Conservation (phyloP, 2,329 filamentous ascomycete species). For the Kalmusia sp. region DNA sequence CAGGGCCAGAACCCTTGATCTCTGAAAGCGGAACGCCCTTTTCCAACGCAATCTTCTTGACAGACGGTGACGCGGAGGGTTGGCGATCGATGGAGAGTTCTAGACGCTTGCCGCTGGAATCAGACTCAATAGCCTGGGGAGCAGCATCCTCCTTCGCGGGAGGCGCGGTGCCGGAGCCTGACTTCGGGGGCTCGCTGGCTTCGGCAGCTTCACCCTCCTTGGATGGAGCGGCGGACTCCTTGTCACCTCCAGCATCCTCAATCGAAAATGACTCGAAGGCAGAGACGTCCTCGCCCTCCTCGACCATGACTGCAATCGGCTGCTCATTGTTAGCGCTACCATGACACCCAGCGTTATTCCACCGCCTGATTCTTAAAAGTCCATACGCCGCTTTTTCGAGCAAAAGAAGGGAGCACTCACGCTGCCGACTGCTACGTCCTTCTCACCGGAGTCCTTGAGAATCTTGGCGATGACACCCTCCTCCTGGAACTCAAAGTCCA, state of each 20-base stretch:
- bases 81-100: slow-evolving; percentile 85
- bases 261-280: slow-evolving; percentile 89
- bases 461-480: slow-evolving; percentile 96
- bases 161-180: slow-evolving; percentile 66
- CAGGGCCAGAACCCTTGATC: slow-evolving; percentile 86
- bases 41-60: slow-evolving; percentile 83
- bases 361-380: not conserved
- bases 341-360: not conserved
- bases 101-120: slow-evolving; percentile 76
- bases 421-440: slow-evolving; percentile 92
- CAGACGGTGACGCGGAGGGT: slow-evolving; percentile 74
- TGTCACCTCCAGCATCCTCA: slow-evolving; percentile 89
- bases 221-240: slow-evolving; percentile 66
- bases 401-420: slow-evolving; percentile 59
- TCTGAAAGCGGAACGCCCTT: slow-evolving; percentile 78
- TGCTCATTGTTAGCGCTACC: slow-evolving; percentile 52
- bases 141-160: slow-evolving; percentile 56
- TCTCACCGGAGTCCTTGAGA: slow-evolving; percentile 88
- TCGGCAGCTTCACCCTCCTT: slow-evolving; percentile 68
- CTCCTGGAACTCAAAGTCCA: slow-evolving; percentile 99
- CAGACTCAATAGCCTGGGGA: slow-evolving; percentile 72
- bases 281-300: slow-evolving; percentile 85
- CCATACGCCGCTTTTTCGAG: no score
- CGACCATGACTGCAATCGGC: slow-evolving; percentile 95
- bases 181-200: slow-evolving; percentile 65